Conservation (phyloP, 441 rosid species). For the Capsella rubella region DNA sequence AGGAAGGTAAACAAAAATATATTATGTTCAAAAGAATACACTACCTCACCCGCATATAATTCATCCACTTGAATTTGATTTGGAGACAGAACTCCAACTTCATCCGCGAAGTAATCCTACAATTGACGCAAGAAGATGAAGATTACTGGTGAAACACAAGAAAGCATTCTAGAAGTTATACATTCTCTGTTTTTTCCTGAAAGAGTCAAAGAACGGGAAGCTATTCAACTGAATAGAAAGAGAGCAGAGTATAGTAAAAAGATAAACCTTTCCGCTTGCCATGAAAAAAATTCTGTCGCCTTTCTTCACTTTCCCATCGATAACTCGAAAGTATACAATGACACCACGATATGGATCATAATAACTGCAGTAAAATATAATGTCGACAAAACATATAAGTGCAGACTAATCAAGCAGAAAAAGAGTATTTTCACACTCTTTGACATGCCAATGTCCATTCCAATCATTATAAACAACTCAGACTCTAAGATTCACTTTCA, state of each 20-base stretch:
- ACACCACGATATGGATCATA: slow-evolving; percentile 99
- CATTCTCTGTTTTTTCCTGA: slow-evolving; percentile 1
- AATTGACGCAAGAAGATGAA: slow-evolving; percentile 38
- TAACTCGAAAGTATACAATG: slow-evolving; percentile 90
- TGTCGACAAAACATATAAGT: slow-evolving; percentile 12
- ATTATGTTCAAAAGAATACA: slow-evolving; percentile 38
- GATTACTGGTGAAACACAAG: slow-evolving; percentile 17
- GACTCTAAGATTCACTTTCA: slow-evolving; percentile 16
- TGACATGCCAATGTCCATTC: slow-evolving; percentile 14
- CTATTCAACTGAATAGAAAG: slow-evolving; percentile 21
- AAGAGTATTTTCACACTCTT: slow-evolving; percentile 9
- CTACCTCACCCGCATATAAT: slow-evolving; percentile 97
- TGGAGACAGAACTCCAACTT: slow-evolving; percentile 95
- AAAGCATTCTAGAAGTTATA: not conserved
- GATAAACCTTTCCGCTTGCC: slow-evolving; percentile 89
- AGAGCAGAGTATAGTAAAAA: slow-evolving; percentile 10
- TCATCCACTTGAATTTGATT: slow-evolving; percentile 91
- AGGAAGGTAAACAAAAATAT: slow-evolving; percentile 6
- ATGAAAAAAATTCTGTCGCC: slow-evolving; percentile 91
- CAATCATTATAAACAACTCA: slow-evolving; percentile 7
- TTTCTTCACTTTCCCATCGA: slow-evolving; percentile 91
- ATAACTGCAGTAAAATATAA: slow-evolving; percentile 63
- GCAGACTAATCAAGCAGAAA: slow-evolving; percentile 19
- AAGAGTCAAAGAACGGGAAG: slow-evolving; percentile 1
- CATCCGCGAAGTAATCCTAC: slow-evolving; percentile 94